Evolutionary conservation across 2,329 filamentous ascomycete genomes (phyloP), one percentile per base, ranked within the genome.

Genomic region (Pestalotiopsis sp.): DNA sequence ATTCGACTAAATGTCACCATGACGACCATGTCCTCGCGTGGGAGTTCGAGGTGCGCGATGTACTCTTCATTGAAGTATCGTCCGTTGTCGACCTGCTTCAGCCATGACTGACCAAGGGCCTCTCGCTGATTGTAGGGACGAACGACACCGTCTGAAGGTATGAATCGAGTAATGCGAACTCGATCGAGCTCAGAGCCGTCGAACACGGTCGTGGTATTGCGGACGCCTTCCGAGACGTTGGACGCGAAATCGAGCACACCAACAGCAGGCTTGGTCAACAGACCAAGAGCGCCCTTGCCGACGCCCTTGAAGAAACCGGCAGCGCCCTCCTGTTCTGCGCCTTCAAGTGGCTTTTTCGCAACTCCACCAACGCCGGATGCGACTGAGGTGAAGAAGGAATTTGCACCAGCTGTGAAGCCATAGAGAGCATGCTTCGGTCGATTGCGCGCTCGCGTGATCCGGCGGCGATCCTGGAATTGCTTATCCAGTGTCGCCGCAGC

Each of bases 41-140:
- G 93, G 31, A 99, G 88, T 81, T 99, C 95, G 4, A 99, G 86
- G 78, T 99, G 97, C 4, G 95, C 97, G 79, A 99, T 96, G 83
- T 99, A 99, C 78, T 94, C 89, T 81, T 99, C 96, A 81, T 97
- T 92, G 87, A 99, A 99, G 85, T 95, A 98, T 79, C 95, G 96
- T 70, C 96, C 96, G 72, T 98, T 96, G 81, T 99, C 96, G 12
- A 97, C 90, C 69, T 97, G 97, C 86, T 99, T 99, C 72, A 99
- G 90, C 97, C 96, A 99, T 84, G 94, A 98, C 79, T 99, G 96
- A 0, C 96, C 96, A 3, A 99, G 90, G 0, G 96, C 95, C 84
- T 99, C 96, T 61, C 96, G 93, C 78, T 97, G 93, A 67, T 91
- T 95, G 84, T 97, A 99, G 0, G 96, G 95, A 3, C 95, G 92